phyloP scores from a whole-genome alignment of 2,329 filamentous ascomycete genomes.

The Colletotrichum tropicale region DNA sequence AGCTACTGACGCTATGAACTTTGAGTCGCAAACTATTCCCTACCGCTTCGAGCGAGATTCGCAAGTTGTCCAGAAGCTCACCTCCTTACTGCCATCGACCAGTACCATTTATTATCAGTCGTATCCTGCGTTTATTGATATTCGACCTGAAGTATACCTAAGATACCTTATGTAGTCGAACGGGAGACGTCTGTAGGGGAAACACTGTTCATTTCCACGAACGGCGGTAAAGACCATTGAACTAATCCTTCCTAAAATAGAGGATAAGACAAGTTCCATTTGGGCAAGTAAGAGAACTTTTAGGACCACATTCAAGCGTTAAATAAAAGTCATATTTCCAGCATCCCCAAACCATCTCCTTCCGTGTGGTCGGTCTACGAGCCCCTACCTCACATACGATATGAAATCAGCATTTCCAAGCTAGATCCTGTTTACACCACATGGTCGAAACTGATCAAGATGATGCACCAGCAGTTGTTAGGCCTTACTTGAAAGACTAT shows the following conservation, averaged over 20 bases:
- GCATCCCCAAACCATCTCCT: neutral
- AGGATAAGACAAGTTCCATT: fast-evolving
- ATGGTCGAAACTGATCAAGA: no score
- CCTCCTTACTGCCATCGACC: neutral
- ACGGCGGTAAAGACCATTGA: no score
- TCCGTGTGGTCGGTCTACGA: neutral
- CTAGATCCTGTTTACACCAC: neutral
- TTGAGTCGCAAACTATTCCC: fast-evolving
- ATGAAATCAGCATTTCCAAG: neutral
- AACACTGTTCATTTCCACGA: no score
- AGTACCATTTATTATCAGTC: neutral
- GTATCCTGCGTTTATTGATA: neutral
- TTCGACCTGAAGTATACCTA: neutral
- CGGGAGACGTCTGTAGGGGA: neutral
- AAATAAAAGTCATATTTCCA: fast-evolving
- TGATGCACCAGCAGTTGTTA: no score
- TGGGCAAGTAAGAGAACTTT: neutral
- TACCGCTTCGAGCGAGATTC: neutral
- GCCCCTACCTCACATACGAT: no score
- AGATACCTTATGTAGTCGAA: no score
- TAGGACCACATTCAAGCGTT: neutral
- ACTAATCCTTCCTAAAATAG: neutral
- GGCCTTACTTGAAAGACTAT: no score
- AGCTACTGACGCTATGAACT: neutral
- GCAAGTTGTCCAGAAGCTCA: neutral